These are phyloP conservation scores for Lenzites betulinus DNA, from an alignment of 768 basidiomycete genomes.

Conservation along the genomic window DNA sequence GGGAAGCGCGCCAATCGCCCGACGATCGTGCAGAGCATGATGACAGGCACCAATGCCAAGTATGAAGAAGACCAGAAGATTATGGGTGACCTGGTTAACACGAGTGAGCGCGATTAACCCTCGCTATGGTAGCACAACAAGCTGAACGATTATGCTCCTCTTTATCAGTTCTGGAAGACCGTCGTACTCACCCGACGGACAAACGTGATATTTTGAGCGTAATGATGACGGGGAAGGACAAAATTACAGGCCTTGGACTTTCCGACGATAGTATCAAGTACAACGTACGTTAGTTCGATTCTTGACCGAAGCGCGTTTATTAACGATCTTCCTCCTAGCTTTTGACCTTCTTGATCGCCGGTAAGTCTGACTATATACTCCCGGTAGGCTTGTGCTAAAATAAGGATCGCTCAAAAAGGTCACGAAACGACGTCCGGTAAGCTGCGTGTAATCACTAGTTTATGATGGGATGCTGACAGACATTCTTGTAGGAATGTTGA, in stretches of 20 bases:
- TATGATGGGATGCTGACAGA: background rate
- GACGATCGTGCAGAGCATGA: constrained; percentile 37
- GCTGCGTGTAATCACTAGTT: background rate
- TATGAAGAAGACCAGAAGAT: constrained; percentile 42
- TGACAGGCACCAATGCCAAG: constrained; percentile 38
- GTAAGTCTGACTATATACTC: constrained; percentile 19
- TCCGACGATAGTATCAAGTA: constrained; percentile 43
- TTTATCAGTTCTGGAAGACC: constrained; percentile 39
- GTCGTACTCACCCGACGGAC: constrained; percentile 39
- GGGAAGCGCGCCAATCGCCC: constrained; percentile 39
- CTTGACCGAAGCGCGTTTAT: background rate
- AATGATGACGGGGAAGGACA: constrained; percentile 49
- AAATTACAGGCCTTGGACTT: constrained; percentile 44
- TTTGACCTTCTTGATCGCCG: constrained; percentile 54
- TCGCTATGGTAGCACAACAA: background rate
- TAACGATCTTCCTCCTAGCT: constrained; percentile 31
- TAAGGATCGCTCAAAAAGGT: constrained; percentile 19
- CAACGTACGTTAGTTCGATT: constrained; percentile 39
- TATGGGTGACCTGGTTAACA: constrained; percentile 42
- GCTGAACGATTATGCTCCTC: background rate
- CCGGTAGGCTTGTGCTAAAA: background rate
- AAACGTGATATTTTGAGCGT: constrained; percentile 46
- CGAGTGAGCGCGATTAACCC: constrained; percentile 33
- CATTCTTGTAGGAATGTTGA: constrained; percentile 34
- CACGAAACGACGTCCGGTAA: constrained; percentile 42